Conservation (phyloP, 129 eudicot genomes). For the Pseudognaphalium luteoalbum region DNA sequence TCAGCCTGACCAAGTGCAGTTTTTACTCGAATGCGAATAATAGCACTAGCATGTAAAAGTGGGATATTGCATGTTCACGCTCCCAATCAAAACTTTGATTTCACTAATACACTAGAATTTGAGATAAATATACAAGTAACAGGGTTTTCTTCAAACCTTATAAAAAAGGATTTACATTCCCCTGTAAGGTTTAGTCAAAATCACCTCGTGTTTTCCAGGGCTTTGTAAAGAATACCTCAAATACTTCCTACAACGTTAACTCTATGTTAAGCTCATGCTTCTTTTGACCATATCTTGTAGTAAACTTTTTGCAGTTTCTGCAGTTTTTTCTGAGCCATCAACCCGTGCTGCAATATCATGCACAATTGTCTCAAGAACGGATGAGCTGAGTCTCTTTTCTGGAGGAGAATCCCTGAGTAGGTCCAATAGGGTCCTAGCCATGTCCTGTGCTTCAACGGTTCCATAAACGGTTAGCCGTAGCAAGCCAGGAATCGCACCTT, state of each 20-base stretch:
- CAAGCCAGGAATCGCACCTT: slow-evolving; percentile 92
- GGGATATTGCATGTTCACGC: slow-evolving; percentile 1
- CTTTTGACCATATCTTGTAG: slow-evolving; percentile 70
- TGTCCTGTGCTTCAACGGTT: slow-evolving; percentile 57
- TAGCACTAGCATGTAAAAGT: slow-evolving; percentile 14
- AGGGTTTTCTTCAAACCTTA: slow-evolving; percentile 26
- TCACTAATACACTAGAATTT: slow-evolving; percentile 23
- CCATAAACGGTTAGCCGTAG: slow-evolving; percentile 70
- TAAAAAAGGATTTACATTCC: slow-evolving; percentile 41
- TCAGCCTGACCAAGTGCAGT: slow-evolving; percentile 6
- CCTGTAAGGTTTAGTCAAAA: slow-evolving; percentile 46
- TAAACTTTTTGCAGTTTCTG: slow-evolving; percentile 63
- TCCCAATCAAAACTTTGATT: slow-evolving; percentile 25
- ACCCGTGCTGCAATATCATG: slow-evolving; percentile 53
- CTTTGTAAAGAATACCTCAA: slow-evolving; percentile 26
- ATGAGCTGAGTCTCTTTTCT: slow-evolving; percentile 43
- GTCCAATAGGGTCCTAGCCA: slow-evolving; percentile 65
- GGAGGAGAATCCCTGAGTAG: slow-evolving; percentile 61
- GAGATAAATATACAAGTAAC: slow-evolving; percentile 34
- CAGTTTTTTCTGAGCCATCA: slow-evolving; percentile 60
- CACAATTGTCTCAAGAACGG: slow-evolving; percentile 62
- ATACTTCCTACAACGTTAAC: slow-evolving; percentile 23
- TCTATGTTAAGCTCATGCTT: slow-evolving; percentile 39
- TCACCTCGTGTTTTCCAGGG: slow-evolving; percentile 41
- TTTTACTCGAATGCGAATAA: neutral